Conservation (phyloP, 176 grass and related monocot genomes). For the bread wheat (Triticum aestivum) region DNA sequence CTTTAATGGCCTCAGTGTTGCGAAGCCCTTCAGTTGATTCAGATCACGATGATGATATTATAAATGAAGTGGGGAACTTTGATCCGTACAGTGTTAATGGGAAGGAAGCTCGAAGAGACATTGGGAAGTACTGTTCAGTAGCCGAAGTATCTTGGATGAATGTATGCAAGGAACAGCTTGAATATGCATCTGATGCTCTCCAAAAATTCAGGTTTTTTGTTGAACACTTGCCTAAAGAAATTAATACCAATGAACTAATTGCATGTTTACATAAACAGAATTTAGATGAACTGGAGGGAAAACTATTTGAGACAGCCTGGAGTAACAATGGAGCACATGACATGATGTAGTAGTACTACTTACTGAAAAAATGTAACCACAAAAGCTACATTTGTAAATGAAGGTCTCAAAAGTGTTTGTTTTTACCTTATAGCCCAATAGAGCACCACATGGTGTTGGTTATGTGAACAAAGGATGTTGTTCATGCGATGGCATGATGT, state of each 20-base stretch:
- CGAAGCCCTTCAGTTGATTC: constrained; percentile 59
- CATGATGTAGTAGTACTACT: neutral
- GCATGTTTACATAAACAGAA: neutral
- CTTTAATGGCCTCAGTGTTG: constrained; percentile 47
- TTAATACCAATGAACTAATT: constrained; percentile 4
- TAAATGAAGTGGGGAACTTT: constrained; percentile 46
- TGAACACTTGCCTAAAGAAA: constrained; percentile 4
- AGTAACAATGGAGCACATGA: neutral
- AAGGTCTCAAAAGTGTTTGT: neutral
- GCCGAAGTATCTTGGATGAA: constrained; percentile 92
- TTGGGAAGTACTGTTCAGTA: constrained; percentile 69
- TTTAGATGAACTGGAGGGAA: neutral
- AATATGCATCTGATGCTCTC: constrained; percentile 82
- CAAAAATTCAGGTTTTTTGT: constrained; percentile 78
- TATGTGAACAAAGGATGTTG: neutral
- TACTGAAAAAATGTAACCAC: neutral
- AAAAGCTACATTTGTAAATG: neutral
- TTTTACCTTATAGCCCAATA: neutral
- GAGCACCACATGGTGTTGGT: neutral
- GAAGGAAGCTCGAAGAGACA: constrained; percentile 61
- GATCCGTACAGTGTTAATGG: constrained; percentile 89
- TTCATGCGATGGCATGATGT: neutral
- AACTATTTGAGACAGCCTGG: neutral
- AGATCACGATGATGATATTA: constrained; percentile 36
- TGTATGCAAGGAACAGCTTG: constrained; percentile 83